Evolutionary conservation across 176 grass and related monocot genomes (phyloP), one percentile per base, ranked within the genome.

Genomic region (Microstegium vimineum): DNA sequence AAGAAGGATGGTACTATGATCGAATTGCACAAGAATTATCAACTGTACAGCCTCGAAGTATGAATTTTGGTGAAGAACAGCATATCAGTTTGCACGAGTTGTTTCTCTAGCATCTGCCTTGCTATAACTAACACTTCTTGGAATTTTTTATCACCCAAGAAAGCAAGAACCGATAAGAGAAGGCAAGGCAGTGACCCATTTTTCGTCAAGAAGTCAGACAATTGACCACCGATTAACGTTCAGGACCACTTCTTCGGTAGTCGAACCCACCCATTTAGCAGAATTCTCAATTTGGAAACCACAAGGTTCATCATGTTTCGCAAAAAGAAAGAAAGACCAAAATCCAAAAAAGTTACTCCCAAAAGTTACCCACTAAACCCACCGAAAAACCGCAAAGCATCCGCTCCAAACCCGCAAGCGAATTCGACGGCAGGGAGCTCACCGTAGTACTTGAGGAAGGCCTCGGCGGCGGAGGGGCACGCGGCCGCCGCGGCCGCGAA

Each of bases 391-490:
- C 59, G 57, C 57, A 61, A 61, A 14, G 10, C 57, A 60, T 60
- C 57, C 23, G 59, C 59, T 62, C 59, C 59, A 28, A 84, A 79
- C 68, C 74, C 66, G 59, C 54, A 38, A 64, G 36, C 56, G 20
- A 63, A 81, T 77, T 64, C 33, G 14, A 49, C 28, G 51, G 38
- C 46, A 26, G 57, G 47, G 62, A 87, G 73, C 96, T 90, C 82
- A 99, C 96, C 87, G 77, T 87, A 92, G 87, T 95, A 99, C 76
- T 80, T 93, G 59, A 47, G 36, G 77, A 91, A 99, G 85, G 85
- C 69, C 70, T 95, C 84, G 62, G 90, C 84, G 76, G 90, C 94
- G 62, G 90, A 85, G 34, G 87, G 82, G 71, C 79, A 90, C 47
- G 78, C 62, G 52, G 82, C 54, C 26, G 43, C 62, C 45, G 89